Evolutionary conservation across 2,329 filamentous ascomycete genomes (phyloP).

Genomic region (Purpureocillium takamizusanense): DNA sequence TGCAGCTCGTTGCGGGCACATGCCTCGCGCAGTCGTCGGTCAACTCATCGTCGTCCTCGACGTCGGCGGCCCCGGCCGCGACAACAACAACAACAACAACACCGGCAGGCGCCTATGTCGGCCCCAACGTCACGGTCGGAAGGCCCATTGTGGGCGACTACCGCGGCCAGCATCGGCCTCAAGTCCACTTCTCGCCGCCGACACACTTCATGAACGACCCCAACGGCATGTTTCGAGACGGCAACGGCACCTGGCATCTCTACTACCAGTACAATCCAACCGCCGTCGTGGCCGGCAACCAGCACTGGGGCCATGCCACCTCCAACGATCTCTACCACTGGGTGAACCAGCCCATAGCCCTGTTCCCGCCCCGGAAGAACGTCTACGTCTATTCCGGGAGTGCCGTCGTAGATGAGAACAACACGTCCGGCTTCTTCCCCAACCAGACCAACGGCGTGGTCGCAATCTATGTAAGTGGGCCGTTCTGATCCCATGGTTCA

Average conservation of each 20-base stretch:
- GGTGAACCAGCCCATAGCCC: constrained; percentile 54
- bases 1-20: too few species aligned
- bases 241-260: constrained; percentile 48
- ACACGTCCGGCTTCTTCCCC: constrained; percentile 58
- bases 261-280: constrained; percentile 51
- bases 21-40: too few species aligned
- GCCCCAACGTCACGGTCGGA: too few species aligned
- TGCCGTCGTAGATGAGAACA: constrained; percentile 50
- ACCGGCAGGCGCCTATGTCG: too few species aligned
- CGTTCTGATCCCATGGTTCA: too few species aligned
- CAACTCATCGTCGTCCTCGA: too few species aligned
- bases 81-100: too few species aligned
- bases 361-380: constrained; percentile 37
- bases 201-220: constrained; percentile 4
- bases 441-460: constrained; percentile 52
- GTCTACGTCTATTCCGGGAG: constrained; percentile 44
- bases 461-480: constrained; percentile 31
- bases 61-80: too few species aligned
- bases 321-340: constrained; percentile 54
- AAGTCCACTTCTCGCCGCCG: constrained; percentile 4
- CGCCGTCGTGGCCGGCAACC: constrained; percentile 41
- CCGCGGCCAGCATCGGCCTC: constrained; percentile 2
- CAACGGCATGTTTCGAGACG: constrained; percentile 35
- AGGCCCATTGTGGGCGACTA: not conserved
- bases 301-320: constrained; percentile 61